A percentile compares a stretch with the other conserved stretches of the same genome.
Evolutionary conservation across 352 stramenopile species (phyloP).

Genomic region (Phytophthora fragariae): DNA sequence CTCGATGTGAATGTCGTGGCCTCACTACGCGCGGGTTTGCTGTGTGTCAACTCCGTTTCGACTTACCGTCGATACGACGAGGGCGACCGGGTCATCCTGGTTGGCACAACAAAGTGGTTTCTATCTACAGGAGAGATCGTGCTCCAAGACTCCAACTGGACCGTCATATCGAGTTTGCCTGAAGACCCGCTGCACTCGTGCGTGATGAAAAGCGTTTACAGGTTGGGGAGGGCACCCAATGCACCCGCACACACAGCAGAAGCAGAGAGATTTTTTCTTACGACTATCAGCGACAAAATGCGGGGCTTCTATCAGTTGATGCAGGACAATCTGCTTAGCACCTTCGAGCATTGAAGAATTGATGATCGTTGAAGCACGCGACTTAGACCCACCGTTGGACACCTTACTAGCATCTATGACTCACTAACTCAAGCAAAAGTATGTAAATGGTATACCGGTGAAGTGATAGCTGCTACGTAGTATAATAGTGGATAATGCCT

Average conservation of each 20-base stretch:
- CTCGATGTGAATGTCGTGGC: conserved; percentile 27
- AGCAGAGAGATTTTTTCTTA: conserved; percentile 9
- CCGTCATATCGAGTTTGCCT: conserved; percentile 16
- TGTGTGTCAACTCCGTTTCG: neutral
- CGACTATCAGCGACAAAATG: conserved; percentile 19
- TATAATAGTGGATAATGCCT: no score
- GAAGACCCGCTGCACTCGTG: conserved; percentile 1
- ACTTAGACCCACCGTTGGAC: neutral
- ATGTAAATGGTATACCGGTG: no score
- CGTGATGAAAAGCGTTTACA: conserved; percentile 27
- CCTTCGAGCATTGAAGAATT: neutral
- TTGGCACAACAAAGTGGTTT: conserved; percentile 29
- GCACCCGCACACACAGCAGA: neutral
- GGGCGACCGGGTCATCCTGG: conserved; percentile 17
- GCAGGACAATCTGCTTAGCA: neutral
- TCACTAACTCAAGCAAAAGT: no score
- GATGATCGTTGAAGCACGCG: no score
- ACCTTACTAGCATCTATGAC: neutral
- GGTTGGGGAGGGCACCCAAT: conserved; percentile 7
- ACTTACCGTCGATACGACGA: conserved; percentile 33
- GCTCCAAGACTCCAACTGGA: conserved; percentile 36
- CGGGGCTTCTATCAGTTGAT: conserved; percentile 7
- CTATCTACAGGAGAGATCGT: conserved; percentile 19
- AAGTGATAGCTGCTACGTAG: no score
- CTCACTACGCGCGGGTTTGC: conserved; percentile 12